Conservation (phyloP, 768 basidiomycete genomes). For the Suillus placidus region DNA sequence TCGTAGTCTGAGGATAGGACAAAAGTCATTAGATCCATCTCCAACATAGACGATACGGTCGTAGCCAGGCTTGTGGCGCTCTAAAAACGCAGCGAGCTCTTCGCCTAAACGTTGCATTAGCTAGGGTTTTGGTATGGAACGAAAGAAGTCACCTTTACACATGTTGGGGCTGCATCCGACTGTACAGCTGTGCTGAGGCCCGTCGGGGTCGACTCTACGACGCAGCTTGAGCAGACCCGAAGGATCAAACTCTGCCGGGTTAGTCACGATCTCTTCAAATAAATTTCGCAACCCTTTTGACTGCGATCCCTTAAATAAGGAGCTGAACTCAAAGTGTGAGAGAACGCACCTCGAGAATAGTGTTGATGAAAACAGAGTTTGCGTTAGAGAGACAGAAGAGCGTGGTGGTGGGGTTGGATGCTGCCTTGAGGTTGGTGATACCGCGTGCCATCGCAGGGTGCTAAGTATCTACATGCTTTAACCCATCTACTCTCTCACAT, state of each 20-base stretch:
- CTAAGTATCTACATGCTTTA: conserved; percentile 41
- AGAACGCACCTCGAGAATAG: conserved; percentile 73
- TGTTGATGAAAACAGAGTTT: conserved; percentile 88
- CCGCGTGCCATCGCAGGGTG: conserved; percentile 96
- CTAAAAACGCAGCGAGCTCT: conserved; percentile 84
- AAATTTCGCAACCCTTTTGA: conserved; percentile 70
- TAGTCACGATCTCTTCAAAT: conserved; percentile 88
- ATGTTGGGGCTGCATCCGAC: conserved; percentile 95
- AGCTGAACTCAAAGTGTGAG: background rate
- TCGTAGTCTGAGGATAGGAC: conserved; percentile 82
- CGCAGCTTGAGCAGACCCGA: conserved; percentile 74
- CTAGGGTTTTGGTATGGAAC: background rate
- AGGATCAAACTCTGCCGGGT: conserved; percentile 83
- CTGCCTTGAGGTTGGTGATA: conserved; percentile 74
- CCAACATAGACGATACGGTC: conserved; percentile 90
- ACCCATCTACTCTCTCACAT: background rate
- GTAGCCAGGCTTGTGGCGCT: conserved; percentile 57
- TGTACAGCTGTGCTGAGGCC: conserved; percentile 79
- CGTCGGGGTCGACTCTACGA: conserved; percentile 73
- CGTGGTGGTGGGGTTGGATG: conserved; percentile 62
- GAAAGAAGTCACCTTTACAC: conserved; percentile 77
- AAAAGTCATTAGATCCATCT: conserved; percentile 95
- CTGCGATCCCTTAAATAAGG: conserved; percentile 38
- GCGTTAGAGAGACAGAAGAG: conserved; percentile 95
- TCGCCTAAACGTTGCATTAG: conserved; percentile 58